Evolutionary conservation across 129 eudicot species (phyloP).

Genomic region (Escallonia herrerae): DNA sequence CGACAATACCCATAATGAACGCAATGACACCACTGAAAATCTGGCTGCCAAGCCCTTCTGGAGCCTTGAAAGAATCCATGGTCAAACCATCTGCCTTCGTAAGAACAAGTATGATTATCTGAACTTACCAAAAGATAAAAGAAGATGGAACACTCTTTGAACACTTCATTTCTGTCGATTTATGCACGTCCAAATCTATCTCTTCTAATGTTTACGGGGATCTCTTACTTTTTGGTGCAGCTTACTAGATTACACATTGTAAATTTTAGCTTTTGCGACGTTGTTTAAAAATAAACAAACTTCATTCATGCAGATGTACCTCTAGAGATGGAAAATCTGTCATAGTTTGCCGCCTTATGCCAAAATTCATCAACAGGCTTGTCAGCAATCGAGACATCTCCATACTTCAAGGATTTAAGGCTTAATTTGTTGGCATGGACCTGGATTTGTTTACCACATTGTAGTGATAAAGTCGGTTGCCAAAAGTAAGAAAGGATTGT

Average conservation of each 20-base stretch:
- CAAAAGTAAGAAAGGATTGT: too few species aligned
- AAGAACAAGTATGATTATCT: neutral
- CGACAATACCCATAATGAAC: conserved; percentile 38
- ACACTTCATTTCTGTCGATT: neutral
- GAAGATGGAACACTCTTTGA: neutral
- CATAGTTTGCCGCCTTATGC: conserved; percentile 16
- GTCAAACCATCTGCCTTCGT: neutral
- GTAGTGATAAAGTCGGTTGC: too few species aligned
- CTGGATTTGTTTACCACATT: neutral
- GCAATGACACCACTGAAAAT: conserved; percentile 37
- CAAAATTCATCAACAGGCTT: conserved; percentile 25
- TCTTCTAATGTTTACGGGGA: too few species aligned
- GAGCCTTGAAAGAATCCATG: neutral
- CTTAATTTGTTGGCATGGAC: neutral
- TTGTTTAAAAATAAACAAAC: too few species aligned
- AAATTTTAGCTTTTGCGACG: conserved; percentile 28
- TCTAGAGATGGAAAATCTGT: conserved; percentile 2
- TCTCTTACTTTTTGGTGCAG: too few species aligned
- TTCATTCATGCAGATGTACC: too few species aligned
- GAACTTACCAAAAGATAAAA: neutral
- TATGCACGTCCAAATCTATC: neutral
- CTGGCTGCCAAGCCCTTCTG: conserved; percentile 20
- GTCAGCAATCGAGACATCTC: conserved; percentile 20
- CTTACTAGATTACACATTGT: neutral
- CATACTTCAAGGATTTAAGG: neutral